Evolutionary conservation across 805 yeast species (phyloP).

Genomic region (Metschnikowia dekortorum): DNA sequence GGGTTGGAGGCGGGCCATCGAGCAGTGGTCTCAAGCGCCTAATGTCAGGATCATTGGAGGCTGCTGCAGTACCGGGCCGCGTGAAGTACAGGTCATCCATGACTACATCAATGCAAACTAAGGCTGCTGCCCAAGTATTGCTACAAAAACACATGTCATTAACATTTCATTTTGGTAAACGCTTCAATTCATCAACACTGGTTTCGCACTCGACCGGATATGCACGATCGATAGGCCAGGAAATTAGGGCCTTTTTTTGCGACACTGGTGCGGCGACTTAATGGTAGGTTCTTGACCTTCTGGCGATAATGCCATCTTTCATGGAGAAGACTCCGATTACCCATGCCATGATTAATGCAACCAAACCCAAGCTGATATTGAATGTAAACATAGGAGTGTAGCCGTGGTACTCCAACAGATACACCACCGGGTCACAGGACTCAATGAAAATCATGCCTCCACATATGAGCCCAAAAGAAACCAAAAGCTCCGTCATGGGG

Average conservation of each 20-base stretch:
- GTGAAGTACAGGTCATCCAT: constrained; percentile 22
- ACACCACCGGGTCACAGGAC: constrained; percentile 80
- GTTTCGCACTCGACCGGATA: not conserved
- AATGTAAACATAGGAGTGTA: constrained; percentile 86
- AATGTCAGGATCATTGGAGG: constrained; percentile 60
- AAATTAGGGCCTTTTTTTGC: not conserved
- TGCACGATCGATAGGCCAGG: not conserved
- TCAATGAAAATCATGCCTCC: constrained; percentile 95
- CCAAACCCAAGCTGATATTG: constrained; percentile 76
- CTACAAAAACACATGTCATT: not conserved
- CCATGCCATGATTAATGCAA: constrained; percentile 85
- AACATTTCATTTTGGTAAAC: not conserved
- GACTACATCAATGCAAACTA: constrained; percentile 2
- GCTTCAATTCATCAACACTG: no score
- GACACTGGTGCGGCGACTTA: not conserved
- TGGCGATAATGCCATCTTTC: constrained; percentile 35
- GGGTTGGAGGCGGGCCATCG: constrained; percentile 37
- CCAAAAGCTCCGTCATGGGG: constrained; percentile 84
- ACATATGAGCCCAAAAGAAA: constrained; percentile 71
- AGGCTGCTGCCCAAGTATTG: not conserved
- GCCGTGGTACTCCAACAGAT: constrained; percentile 78
- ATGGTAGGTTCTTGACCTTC: constrained; percentile 1
- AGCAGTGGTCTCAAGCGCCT: constrained; percentile 36
- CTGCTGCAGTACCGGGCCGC: constrained; percentile 68
- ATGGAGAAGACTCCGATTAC: constrained; percentile 64